Evolutionary conservation across 208 protist species (phyloP), one percentile per base, ranked within the genome.

Genomic region (Giardia muris): DNA sequence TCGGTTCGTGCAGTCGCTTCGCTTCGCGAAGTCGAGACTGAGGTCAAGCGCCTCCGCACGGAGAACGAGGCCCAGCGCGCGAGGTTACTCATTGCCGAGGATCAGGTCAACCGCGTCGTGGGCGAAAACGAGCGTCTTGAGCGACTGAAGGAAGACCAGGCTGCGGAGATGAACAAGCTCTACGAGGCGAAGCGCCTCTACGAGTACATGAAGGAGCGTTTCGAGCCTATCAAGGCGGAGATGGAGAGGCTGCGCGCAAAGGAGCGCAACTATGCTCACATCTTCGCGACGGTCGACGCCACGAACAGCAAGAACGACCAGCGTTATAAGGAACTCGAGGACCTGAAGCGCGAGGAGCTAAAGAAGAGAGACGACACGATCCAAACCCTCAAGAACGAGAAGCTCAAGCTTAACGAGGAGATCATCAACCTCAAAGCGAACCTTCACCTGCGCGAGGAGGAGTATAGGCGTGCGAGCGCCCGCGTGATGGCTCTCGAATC

Each of bases 151-250:
- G 57, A 76, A 10, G 57, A 76, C 30, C 57, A 76, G 30, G 57
- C 57, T 39, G 57, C 57, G 19, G 57, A 76, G 57, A 30, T 76
- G 57, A 76, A 30, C 57, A 76, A 76, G 57, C 57, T 76, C 57
- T 76, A 76, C 57, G 57, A 76, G 57, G 57, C 57, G 10, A 76
- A 76, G 57, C 57, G 57, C 57, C 57, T 76, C 30, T 76, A 76
- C 30, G 57, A 76, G 57, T 76, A 76, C 30, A 76, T 76, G 57
- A 76, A 76, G 57, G 57, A 76, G 57, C 57, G 57, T 30, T 76
- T 76, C 30, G 57, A 76, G 57, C 57, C 57, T 30, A 76, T 76
- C 57, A 76, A 76, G 57, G 30, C 30, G 30, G 57, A 76, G 30
- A 76, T 76, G 30, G 57, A 76, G 57, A 76, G 57, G 57, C 57